Conservation (phyloP, 768 basidiomycete species). For the Strobilomyces dryophilus region DNA sequence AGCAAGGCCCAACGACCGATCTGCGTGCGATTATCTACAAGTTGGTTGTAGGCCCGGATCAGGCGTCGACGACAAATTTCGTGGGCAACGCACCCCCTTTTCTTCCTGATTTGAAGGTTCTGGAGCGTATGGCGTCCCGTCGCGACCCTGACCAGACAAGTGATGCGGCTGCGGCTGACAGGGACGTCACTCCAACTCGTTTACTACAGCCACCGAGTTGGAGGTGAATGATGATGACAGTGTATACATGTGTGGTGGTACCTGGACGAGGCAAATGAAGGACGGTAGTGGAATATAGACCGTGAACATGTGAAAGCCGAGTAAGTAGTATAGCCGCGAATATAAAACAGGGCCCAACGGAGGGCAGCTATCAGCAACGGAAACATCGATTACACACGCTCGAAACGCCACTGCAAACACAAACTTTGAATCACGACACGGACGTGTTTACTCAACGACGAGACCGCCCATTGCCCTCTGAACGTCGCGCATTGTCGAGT, state of each 20-base stretch:
- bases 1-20: conserved; percentile 16
- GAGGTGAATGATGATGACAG: conserved; percentile 11
- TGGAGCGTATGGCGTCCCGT: not conserved
- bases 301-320: conserved; percentile 11
- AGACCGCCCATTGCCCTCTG: conserved; percentile 76
- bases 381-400: conserved; percentile 22
- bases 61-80: conserved; percentile 15
- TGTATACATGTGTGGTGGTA: conserved; percentile 24
- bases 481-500: conserved; percentile 59
- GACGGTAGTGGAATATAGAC: conserved; percentile 23
- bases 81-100: conserved; percentile 13
- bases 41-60: conserved; percentile 1
- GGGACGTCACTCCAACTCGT: not conserved
- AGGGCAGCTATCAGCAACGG: conserved; percentile 17
- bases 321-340: conserved; percentile 10
- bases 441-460: conserved; percentile 58
- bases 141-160: conserved; percentile 11
- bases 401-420: conserved; percentile 15
- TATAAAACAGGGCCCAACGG: conserved; percentile 18
- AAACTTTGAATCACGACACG: conserved; percentile 8
- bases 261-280: conserved; percentile 26
- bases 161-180: not conserved
- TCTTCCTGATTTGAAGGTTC: not conserved
- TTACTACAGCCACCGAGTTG: conserved; percentile 1
- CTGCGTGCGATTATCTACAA: conserved; percentile 13